Base-by-base conservation (phyloP, 148 eudicot species). In the Cornus suecica region DNA sequence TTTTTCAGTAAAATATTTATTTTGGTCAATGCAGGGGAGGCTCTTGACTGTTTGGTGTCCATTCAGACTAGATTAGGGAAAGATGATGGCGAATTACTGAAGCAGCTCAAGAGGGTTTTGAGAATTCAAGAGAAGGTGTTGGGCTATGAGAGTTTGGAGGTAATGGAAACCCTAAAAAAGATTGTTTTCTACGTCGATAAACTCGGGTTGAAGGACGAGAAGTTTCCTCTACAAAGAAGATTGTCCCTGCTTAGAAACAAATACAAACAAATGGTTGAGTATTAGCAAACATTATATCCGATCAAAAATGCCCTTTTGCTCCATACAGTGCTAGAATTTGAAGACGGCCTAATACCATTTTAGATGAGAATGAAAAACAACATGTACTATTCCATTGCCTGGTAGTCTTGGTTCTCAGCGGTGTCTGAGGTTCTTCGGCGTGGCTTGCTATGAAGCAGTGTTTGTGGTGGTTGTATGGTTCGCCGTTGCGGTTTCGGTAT, bases 41-140 rank as follows among this genome's bases (percentile, higher is more conserved):
- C 98, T 48, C 89, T 94, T 26, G 98, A 94, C 77, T 91, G 97
- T 76, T 75, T 94, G 79, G 86, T 94, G 24, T 88, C 97, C 25
- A 91, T 94, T 74, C 94, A 83, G 81, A 83, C 85, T 22, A 82
- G 89, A 84, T 41, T 88, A 68, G 92, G 78, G 73, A 90, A 82
- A 80, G 93, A 84, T 60, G 88, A 88, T 45, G 68, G 73, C 18
- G 77, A 85, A 58, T 72, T 94, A 37, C 83, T 94, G 62, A 84
- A 84, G 75, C 65, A 58, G 77, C 85, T 88, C 64, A 83, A 88
- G 76, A 86, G 94, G 79, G 91, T 91, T 67, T 87, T 94, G 75
- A 72, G 60, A 13, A 91, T 94, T 74, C 97, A 94, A 82, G 98
- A 94, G 85, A 84, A 75, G 80, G 91, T 84, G 69, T 91, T 90